phyloP scores from a whole-genome alignment of 805 yeast species.

The Citeromyces nyonsensis region DNA sequence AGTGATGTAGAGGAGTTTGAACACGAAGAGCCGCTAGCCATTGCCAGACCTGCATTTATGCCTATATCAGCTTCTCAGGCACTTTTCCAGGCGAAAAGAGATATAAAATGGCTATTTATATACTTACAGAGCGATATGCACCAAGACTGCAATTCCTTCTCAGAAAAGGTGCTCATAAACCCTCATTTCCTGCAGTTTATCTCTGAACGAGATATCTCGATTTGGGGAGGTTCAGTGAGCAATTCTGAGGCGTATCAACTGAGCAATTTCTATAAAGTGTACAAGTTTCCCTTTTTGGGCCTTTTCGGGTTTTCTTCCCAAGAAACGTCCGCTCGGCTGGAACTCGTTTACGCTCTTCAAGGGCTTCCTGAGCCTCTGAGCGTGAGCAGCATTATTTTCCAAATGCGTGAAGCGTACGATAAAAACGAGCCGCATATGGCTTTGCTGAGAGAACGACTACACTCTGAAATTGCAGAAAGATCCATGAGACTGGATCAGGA shows the following conservation, averaged over 20 bases:
- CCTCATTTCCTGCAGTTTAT: slow-evolving; percentile 30
- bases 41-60: slow-evolving; percentile 24
- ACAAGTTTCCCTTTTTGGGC: slow-evolving; percentile 73
- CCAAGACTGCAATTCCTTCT: slow-evolving; percentile 40
- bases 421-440: slow-evolving; percentile 48
- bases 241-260: slow-evolving; percentile 76
- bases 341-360: slow-evolving; percentile 47
- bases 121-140: slow-evolving; percentile 62
- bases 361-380: slow-evolving; percentile 25
- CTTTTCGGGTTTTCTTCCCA: slow-evolving; percentile 53
- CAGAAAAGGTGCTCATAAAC: slow-evolving; percentile 36
- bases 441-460: slow-evolving; percentile 45
- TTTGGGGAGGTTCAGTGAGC: slow-evolving; percentile 85
- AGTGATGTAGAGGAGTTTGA: slow-evolving; percentile 2
- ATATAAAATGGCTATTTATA: slow-evolving; percentile 59
- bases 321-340: slow-evolving; percentile 33
- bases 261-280: slow-evolving; percentile 55
- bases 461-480: slow-evolving; percentile 18
- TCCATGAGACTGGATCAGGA: slow-evolving; percentile 60
- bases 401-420: slow-evolving; percentile 19
- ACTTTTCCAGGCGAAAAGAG: slow-evolving; percentile 48
- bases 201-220: slow-evolving; percentile 32
- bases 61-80: slow-evolving; percentile 77
- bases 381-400: slow-evolving; percentile 16
- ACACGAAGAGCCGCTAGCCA: slow-evolving; percentile 4